Percentiles rank a stretch among this genome's conserved stretches.
phyloP scores from a whole-genome alignment of 306 rosid species.

The Casuarina glauca region DNA sequence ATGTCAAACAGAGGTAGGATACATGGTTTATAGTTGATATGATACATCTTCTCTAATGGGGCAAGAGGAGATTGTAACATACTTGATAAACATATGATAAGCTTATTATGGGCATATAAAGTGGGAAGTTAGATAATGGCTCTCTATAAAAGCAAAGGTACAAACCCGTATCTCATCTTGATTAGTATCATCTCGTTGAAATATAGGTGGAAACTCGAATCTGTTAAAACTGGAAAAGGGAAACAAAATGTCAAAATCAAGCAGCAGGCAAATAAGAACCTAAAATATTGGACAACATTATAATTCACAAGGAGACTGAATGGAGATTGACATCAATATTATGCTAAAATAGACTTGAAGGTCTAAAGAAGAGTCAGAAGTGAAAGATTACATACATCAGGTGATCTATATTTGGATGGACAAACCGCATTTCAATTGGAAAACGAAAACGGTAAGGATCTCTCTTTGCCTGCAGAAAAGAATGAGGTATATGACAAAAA shows the following conservation, averaged over 20 bases:
- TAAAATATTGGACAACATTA: slow-evolving; percentile 1
- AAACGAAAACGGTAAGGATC: slow-evolving; percentile 95
- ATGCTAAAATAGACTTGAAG: slow-evolving; percentile 11
- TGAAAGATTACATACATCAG: slow-evolving; percentile 61
- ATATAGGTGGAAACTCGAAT: slow-evolving; percentile 87
- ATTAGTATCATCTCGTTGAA: slow-evolving; percentile 71
- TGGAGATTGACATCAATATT: slow-evolving; percentile 18
- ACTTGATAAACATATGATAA: background rate
- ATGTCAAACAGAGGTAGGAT: background rate
- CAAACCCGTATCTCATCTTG: slow-evolving; percentile 86
- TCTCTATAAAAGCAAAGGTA: slow-evolving; percentile 28
- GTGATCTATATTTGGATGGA: slow-evolving; percentile 91
- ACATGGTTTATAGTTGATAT: background rate
- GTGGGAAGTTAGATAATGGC: background rate
- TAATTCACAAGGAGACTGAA: slow-evolving; percentile 15
- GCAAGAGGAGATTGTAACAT: background rate
- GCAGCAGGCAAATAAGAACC: slow-evolving; percentile 13
- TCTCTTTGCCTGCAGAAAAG: slow-evolving; percentile 77
- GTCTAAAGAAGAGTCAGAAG: background rate
- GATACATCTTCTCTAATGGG: background rate
- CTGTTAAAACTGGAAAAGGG: slow-evolving; percentile 72
- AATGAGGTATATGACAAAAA: slow-evolving; percentile 4
- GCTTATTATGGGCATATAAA: background rate
- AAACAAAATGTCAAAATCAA: slow-evolving; percentile 34
- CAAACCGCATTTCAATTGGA: slow-evolving; percentile 92